Evolutionary conservation across 2,329 filamentous ascomycete species (phyloP).

Genomic region (Colletotrichum acutatum): DNA sequence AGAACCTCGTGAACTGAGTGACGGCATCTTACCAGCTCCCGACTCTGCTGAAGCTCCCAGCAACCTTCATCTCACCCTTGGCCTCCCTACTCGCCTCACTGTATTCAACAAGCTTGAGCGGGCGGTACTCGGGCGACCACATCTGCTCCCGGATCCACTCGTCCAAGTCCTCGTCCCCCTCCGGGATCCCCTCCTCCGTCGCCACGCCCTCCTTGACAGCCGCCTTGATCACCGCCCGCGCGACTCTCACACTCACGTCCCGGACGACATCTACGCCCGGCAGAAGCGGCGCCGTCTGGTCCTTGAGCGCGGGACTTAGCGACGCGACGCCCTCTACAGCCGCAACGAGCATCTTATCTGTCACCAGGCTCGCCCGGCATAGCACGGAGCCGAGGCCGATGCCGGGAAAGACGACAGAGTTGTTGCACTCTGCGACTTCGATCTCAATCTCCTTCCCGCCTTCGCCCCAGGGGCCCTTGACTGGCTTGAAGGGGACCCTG

Average conservation of each 20-base stretch:
- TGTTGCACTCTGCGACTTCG: conserved; percentile 84
- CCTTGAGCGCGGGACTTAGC: conserved; percentile 74
- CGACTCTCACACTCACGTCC: conserved; percentile 81
- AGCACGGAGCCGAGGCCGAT: conserved; percentile 85
- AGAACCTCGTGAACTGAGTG: not conserved
- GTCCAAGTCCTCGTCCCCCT: conserved; percentile 64
- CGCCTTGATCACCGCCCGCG: conserved; percentile 77
- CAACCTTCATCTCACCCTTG: conserved; percentile 66
- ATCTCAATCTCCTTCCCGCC: conserved; percentile 57
- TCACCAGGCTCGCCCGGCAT: conserved; percentile 72
- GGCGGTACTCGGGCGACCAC: conserved; percentile 79
- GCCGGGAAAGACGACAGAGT: conserved; percentile 85
- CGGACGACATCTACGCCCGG: conserved; percentile 81
- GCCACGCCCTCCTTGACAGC: conserved; percentile 77
- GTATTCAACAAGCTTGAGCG: conserved; percentile 66
- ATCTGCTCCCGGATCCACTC: conserved; percentile 83
- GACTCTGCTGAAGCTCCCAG: conserved; percentile 48
- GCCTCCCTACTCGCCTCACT: conserved; percentile 66
- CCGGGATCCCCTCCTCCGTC: conserved; percentile 73
- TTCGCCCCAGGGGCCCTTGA: conserved; percentile 67
- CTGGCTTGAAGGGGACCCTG: conserved; percentile 86
- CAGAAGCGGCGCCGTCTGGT: conserved; percentile 73
- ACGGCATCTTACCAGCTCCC: conserved; percentile 16
- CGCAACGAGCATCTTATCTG: conserved; percentile 83
- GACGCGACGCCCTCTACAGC: conserved; percentile 79